Base-by-base conservation (phyloP, 1,139 yeast species). In the Sugiyamaella novakii region DNA sequence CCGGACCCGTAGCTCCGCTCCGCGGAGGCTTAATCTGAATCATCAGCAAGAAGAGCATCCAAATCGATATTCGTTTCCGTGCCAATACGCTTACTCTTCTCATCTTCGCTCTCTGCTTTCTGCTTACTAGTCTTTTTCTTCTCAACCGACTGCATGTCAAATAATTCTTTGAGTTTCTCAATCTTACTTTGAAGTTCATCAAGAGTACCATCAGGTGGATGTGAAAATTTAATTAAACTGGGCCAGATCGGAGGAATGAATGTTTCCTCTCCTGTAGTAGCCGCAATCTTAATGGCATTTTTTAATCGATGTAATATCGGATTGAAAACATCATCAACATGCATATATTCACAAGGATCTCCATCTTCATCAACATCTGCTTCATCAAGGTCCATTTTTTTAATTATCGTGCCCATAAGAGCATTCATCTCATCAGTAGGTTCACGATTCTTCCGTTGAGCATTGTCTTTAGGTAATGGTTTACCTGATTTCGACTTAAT, bases 381-480 rank as follows among this genome's bases (percentile, higher is more conserved):
- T 8, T 46, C 43, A 53, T 64, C 71, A 5, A 75, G 49, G 47
- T 72, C 74, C 72, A 75, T 66, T 1, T 54, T 54, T 2, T 66
- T 67, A 5, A 79, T 69, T n/a, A 67, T 59, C 5, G 62, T 54
- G 37, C 67, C 73, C 79, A 79, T 77, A 5, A 63, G 54, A 0
- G 55, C 58, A 14, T 66, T 56, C 65, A 72, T 67, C 24, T 72
- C 70, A 4, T 58, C 51, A 1, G 69, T 59, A 1, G 78, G 77
- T 40, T 59, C 54, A 17, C 50, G 43, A 22, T 14, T 40, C 4
- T 40, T 46, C 19, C 55, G 51, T 27, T 55, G 54, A 10, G 51
- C 47, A 12, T 43, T 46, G n/a, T 54, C 52, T 12, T 29, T n/a
- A 2, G 50, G 41, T 5, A 69, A 54, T 8, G 57, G 50, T 38